A percentile compares a stretch with the other conserved stretches of the same genome.
Conservation (phyloP, 176 grass and related monocot genomes). For the Phragmites australis region DNA sequence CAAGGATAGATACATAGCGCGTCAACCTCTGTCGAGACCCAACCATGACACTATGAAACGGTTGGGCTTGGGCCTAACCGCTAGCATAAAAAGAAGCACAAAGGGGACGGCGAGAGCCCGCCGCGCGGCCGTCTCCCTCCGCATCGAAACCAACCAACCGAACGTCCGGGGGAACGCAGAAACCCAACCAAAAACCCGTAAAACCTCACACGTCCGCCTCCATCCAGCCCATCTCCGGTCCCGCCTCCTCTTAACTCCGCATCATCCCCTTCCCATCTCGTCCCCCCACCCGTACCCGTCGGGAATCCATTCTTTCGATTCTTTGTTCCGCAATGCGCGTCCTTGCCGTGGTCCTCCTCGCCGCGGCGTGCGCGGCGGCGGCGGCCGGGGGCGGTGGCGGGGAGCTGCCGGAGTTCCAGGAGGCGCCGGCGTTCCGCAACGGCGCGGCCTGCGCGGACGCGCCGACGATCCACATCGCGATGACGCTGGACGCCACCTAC, state of each 20-base stretch:
- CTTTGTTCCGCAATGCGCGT: slow-evolving; percentile 54
- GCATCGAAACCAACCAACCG: not conserved
- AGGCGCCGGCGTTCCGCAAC: slow-evolving; percentile 93
- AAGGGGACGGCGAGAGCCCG: not conserved
- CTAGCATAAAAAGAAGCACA: not conserved
- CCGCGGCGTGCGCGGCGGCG: not conserved
- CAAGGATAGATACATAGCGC: no score
- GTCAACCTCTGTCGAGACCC: not conserved
- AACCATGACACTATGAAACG: not conserved
- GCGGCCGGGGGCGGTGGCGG: not conserved
- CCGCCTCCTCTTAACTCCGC: slow-evolving; percentile 36
- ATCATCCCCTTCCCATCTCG: slow-evolving; percentile 28
- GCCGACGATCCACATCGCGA: slow-evolving; percentile 86
- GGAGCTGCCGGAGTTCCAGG: slow-evolving; percentile 73
- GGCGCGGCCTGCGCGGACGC: slow-evolving; percentile 57
- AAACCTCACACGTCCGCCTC: slow-evolving; percentile 51
- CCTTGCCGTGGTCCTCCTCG: slow-evolving; percentile 36
- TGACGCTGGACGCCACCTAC: slow-evolving; percentile 96
- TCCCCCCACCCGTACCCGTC: slow-evolving; percentile 17
- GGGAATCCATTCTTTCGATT: slow-evolving; percentile 26
- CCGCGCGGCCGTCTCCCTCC: not conserved
- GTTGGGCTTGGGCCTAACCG: not conserved
- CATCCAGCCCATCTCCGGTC: slow-evolving; percentile 61
- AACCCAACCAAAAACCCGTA: slow-evolving; percentile 35
- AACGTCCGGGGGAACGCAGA: slow-evolving; percentile 21